Evolutionary conservation across 2,329 filamentous ascomycete genomes (phyloP).

Genomic region (Nannizziopsis arthrosporioides): DNA sequence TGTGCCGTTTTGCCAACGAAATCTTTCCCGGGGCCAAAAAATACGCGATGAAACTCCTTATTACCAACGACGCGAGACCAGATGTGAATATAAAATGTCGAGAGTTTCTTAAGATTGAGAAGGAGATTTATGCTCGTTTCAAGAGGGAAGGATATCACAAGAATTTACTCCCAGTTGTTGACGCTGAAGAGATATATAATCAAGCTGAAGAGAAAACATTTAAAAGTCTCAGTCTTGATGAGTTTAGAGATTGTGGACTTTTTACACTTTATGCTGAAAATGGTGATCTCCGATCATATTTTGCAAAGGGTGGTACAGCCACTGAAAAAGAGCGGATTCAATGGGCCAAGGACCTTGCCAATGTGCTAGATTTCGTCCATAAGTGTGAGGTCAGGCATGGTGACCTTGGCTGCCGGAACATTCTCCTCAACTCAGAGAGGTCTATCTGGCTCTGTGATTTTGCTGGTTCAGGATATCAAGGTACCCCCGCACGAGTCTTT

Average conservation of each 20-base stretch:
- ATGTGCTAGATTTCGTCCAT: slow-evolving; percentile 6
- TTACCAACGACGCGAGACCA: too few relatives aligned
- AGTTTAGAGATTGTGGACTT: slow-evolving; percentile 7
- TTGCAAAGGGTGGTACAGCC: background rate
- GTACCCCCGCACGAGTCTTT: background rate
- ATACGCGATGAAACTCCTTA: too few relatives aligned
- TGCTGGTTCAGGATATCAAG: slow-evolving; percentile 7
- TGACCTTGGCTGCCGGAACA: slow-evolving; percentile 5
- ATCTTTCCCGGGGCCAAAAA: too few relatives aligned
- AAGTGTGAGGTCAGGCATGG: slow-evolving; percentile 1
- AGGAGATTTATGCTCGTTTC: slow-evolving; percentile 2
- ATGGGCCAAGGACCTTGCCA: slow-evolving; percentile 9
- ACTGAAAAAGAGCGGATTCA: slow-evolving; percentile 4
- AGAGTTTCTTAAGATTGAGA: slow-evolving; percentile 4
- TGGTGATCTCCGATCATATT: slow-evolving; percentile 5
- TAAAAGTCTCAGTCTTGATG: slow-evolving; percentile 1
- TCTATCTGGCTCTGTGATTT: slow-evolving; percentile 10
- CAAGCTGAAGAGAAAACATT: too few relatives aligned
- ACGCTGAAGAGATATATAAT: too few relatives aligned
- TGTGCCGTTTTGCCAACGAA: too few relatives aligned
- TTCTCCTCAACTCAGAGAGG: slow-evolving; percentile 4
- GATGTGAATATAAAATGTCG: too few relatives aligned
- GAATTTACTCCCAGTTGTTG: too few relatives aligned
- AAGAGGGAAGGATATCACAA: slow-evolving; percentile 3
- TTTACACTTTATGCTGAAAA: slow-evolving; percentile 4